Percentiles rank a stretch among this genome's conserved stretches.
These are phyloP conservation scores for Lachnellula subtilissima DNA, from an alignment of 2,329 filamentous ascomycete genomes.

Conservation along the genomic window DNA sequence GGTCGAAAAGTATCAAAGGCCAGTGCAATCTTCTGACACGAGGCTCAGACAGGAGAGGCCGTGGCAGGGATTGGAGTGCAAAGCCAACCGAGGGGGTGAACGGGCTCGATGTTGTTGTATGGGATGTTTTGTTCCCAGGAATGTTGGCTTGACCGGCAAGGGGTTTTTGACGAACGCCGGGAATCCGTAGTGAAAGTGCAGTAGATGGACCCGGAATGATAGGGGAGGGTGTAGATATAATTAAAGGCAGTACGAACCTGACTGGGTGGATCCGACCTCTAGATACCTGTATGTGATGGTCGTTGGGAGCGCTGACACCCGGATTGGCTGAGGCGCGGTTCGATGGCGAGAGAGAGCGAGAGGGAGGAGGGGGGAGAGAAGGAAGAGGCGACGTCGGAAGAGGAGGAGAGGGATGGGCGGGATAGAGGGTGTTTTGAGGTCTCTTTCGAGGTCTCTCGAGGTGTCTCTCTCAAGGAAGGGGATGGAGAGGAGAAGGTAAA, in stretches of 20 bases:
- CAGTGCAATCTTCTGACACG: slow-evolving; percentile 16
- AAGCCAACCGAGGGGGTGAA: too few relatives aligned
- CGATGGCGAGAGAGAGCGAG: neutral
- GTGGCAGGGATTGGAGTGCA: neutral
- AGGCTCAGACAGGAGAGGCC: slow-evolving; percentile 7
- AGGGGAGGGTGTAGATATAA: neutral
- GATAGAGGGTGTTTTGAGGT: neutral
- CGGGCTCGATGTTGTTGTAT: neutral
- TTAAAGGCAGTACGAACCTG: neutral
- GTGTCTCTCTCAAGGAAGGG: slow-evolving; percentile 1
- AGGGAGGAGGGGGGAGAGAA: neutral
- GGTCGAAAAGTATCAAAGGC: slow-evolving; percentile 5
- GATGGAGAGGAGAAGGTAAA: neutral
- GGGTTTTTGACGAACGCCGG: too few relatives aligned
- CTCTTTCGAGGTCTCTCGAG: neutral
- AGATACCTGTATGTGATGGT: neutral
- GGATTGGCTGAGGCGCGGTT: neutral
- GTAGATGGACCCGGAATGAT: neutral
- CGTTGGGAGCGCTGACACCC: neutral
- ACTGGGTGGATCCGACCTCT: neutral
- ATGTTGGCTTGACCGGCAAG: neutral
- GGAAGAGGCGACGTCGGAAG: neutral
- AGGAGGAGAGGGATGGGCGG: neutral
- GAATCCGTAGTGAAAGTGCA: neutral
- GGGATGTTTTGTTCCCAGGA: neutral